Base-by-base conservation (phyloP, 2,329 filamentous ascomycete genomes). In the Pyrenochaeta sp. region DNA sequence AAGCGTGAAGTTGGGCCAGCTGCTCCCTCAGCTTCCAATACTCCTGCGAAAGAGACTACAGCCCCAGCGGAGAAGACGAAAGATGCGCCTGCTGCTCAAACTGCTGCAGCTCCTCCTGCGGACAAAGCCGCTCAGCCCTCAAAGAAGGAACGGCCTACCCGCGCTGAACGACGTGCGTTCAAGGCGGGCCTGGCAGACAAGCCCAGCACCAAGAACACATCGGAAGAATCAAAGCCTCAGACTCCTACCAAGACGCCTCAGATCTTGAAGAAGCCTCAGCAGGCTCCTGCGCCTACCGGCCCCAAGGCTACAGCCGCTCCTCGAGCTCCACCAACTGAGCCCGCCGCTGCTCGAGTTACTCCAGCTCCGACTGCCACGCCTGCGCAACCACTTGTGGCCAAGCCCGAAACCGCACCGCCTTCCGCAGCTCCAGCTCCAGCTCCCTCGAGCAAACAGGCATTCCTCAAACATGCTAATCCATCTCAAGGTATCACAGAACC, bases 401-500 rank as follows among this genome's bases (percentile, higher is more conserved):
- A 54, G 35, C 35, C 52, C 20, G 56, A 61, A 14, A 35, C 48
- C 18, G 28, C 41, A 7, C 30, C 56, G 7, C 46, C 56, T 15
- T 22, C 44, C 11, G 15, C 36, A 2, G 24, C 43, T 20, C 48
- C 60, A 22, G 29, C 51, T 10, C 61, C 71, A 40, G 58, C 65
- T 20, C 51, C 63, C 8, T 68, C 73, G 17, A 64, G 70, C 45
- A 75, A 81, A 11, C 86, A 88, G 55, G 77, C 76, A 10, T 80
- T 79, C 61, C 67, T 80, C 41, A 80, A 80, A 51, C 77, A 80
- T 50, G 77, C 77, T 34, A 96, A 95, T 65, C 84, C 90, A 8
- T 94, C 91, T 0, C 93, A 96, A 66, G 93, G 93, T 10, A 89
- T 96, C 32, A 96, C 90, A 0, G 93, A 96, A 64, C 76, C 86